Conservation (phyloP, 139 green algal genomes). For the Chlamydomonas urium region DNA sequence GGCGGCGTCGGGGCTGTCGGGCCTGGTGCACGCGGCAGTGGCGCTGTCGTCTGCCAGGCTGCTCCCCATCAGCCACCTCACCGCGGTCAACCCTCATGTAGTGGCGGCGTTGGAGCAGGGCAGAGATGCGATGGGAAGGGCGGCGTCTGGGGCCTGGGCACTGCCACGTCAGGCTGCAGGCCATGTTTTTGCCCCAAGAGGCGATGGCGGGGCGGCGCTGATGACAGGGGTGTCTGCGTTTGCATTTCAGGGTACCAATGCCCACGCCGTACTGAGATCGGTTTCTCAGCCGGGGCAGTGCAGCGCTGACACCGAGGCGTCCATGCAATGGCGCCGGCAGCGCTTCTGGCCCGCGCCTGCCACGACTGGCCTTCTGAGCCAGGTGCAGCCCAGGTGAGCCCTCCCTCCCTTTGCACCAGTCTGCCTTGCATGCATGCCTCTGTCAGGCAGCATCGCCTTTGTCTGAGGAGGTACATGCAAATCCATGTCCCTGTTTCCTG, state of each 20-base stretch:
- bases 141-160: background rate
- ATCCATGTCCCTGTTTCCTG: too few species aligned
- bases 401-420: too few species aligned
- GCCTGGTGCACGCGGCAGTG: constrained; percentile 48
- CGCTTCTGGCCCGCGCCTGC: constrained; percentile 11
- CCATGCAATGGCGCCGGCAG: background rate
- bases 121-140: background rate
- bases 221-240: constrained; percentile 8
- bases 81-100: constrained; percentile 54
- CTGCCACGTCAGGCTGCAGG: constrained; percentile 6
- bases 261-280: background rate
- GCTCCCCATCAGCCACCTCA: constrained; percentile 60
- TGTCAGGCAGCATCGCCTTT: too few species aligned
- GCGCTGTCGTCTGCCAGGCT: background rate
- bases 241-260: constrained; percentile 23
- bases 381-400: background rate
- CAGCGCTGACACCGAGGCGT: background rate
- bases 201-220: background rate
- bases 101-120: constrained; percentile 28
- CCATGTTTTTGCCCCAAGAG: background rate
- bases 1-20: constrained; percentile 69
- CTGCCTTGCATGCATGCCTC: too few species aligned
- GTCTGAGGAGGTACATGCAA: too few species aligned
- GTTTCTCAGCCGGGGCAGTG: background rate
- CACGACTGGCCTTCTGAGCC: background rate